Evolutionary conservation across 1,284 basidiomycete species (phyloP).

Genomic region (Apiotrichum sp.): DNA sequence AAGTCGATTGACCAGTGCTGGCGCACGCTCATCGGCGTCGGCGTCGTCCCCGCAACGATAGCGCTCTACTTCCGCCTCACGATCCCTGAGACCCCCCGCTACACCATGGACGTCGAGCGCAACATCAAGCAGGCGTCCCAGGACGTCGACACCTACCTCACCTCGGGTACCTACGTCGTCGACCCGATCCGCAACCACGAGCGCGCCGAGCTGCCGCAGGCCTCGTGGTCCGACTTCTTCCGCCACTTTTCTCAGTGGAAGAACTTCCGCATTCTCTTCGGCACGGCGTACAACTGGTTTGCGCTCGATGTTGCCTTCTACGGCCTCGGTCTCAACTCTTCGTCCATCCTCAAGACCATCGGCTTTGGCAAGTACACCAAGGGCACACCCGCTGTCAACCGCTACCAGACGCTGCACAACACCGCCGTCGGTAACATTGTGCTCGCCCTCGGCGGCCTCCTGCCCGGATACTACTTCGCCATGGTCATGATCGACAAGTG

Average conservation of each 20-base stretch:
- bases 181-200: constrained; percentile 58
- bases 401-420: constrained; percentile 33
- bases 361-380: constrained; percentile 49
- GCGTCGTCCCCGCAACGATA: constrained; percentile 46
- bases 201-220: constrained; percentile 60
- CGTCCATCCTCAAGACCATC: constrained; percentile 55
- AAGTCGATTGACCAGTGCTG: constrained; percentile 50
- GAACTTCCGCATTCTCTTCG: constrained; percentile 51
- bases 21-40: constrained; percentile 51
- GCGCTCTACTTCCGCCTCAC: constrained; percentile 53
- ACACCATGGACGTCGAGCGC: constrained; percentile 83
- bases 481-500: constrained; percentile 44
- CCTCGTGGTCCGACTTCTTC: constrained; percentile 59
- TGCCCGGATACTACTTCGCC: constrained; percentile 49
- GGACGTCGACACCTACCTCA: constrained; percentile 61
- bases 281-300: constrained; percentile 59
- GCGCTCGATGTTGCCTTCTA: constrained; percentile 70
- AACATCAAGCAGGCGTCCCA: constrained; percentile 65
- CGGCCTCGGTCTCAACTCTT: constrained; percentile 73
- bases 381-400: constrained; percentile 36
- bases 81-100: constrained; percentile 59
- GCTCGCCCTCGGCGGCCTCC: constrained; percentile 55
- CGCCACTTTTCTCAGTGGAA: constrained; percentile 49
- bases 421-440: constrained; percentile 55
- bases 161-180: constrained; percentile 51